Conservation (phyloP, 225 moss, liverwort and hornwort genomes). For the Thuidium tamariscinum region DNA sequence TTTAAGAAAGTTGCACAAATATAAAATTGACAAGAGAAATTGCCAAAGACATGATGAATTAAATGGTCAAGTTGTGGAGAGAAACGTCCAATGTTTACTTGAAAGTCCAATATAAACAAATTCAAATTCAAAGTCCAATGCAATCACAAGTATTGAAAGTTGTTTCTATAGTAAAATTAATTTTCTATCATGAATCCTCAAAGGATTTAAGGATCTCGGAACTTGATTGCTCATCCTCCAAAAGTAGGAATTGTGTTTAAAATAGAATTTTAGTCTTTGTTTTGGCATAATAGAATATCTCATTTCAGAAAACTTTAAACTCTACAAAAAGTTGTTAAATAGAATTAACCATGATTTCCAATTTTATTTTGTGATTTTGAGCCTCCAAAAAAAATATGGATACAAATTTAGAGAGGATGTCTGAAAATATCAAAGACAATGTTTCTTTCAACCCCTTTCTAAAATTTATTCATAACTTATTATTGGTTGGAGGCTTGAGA, state of each 20-base stretch:
- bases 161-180: accelerated
- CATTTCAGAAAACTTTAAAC: background rate
- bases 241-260: background rate
- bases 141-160: no score
- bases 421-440: background rate
- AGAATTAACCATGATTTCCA: accelerated
- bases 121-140: no score
- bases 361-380: background rate
- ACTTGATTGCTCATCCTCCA: background rate
- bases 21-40: no score
- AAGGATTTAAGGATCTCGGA: background rate
- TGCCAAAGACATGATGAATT: no score
- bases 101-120: no score
- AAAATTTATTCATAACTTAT: background rate
- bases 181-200: accelerated
- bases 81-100: no score
- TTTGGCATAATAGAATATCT: background rate
- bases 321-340: background rate
- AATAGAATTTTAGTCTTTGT: background rate
- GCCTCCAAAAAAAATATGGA: background rate
- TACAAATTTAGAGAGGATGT: accelerated
- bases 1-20: no score
- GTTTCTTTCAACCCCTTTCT: background rate
- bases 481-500: background rate
- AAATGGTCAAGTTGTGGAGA: no score